These are phyloP conservation scores for Cryptococcus maquisensis DNA, from an alignment of 1,284 basidiomycete species.

Conservation along the genomic window DNA sequence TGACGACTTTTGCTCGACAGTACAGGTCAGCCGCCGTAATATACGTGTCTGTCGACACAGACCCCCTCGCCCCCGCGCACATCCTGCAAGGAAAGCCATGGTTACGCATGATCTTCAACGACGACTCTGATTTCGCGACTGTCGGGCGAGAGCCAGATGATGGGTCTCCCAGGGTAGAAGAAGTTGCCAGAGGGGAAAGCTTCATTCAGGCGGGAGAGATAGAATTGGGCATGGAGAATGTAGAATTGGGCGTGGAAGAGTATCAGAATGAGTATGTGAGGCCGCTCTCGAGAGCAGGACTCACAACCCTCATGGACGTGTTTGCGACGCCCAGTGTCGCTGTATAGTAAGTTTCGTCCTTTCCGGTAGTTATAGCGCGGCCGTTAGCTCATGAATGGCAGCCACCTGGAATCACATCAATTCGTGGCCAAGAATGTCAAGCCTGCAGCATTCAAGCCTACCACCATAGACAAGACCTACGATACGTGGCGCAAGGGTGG, in stretches of 20 bases:
- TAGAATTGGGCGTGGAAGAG: conserved; percentile 42
- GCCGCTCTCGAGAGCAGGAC: conserved; percentile 46
- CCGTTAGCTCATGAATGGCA: conserved; percentile 10
- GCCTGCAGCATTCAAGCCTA: conserved; percentile 24
- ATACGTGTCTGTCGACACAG: conserved; percentile 47
- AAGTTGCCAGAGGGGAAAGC: conserved; percentile 46
- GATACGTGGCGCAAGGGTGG: conserved; percentile 38
- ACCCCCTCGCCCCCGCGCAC: conserved; percentile 22
- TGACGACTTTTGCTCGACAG: conserved; percentile 29
- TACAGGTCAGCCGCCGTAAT: conserved; percentile 33
- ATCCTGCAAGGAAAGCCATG: conserved; percentile 42
- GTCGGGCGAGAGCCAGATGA: conserved; percentile 30
- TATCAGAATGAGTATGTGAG: conserved; percentile 45
- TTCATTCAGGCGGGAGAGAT: conserved; percentile 48
- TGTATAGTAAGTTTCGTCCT: conserved; percentile 39
- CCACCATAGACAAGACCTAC: conserved; percentile 33
- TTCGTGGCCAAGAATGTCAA: conserved; percentile 41
- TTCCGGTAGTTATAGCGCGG: not conserved
- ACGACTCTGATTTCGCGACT: conserved; percentile 49
- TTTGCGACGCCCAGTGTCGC: conserved; percentile 45
- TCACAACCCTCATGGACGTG: conserved; percentile 39
- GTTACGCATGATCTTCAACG: conserved; percentile 46
- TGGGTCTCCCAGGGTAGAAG: conserved; percentile 10
- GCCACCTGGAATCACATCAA: conserved; percentile 40
- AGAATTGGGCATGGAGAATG: conserved; percentile 38